Conservation (phyloP, 345 rosid species). For the Hevea brasiliensis region DNA sequence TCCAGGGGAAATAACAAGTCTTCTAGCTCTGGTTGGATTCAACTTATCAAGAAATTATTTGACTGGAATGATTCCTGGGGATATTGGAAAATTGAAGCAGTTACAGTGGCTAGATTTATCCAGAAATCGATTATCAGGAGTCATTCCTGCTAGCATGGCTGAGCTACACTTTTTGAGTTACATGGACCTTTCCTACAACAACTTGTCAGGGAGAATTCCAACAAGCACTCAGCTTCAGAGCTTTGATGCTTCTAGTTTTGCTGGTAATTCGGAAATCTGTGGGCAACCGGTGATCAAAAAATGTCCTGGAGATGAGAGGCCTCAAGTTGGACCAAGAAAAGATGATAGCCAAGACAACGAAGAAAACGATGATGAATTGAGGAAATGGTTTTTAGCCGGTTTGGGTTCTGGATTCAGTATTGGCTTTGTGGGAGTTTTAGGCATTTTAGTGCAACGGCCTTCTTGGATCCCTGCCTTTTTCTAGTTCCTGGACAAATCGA, state of each 20-base stretch:
- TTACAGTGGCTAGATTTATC: constrained; percentile 22
- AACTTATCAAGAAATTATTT: constrained; percentile 23
- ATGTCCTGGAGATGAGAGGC: constrained; percentile 1
- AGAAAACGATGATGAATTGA: not conserved
- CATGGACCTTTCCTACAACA: constrained; percentile 18
- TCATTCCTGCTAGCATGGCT: constrained; percentile 14
- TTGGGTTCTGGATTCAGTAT: constrained; percentile 5
- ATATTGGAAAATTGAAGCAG: constrained; percentile 2
- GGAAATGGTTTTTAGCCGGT: not conserved
- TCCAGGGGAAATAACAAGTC: constrained; percentile 16
- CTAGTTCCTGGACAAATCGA: too few species aligned
- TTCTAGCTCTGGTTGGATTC: constrained; percentile 6
- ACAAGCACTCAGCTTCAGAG: constrained; percentile 17
- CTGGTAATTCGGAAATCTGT: constrained; percentile 1
- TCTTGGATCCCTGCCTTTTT: not conserved
- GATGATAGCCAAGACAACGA: not conserved
- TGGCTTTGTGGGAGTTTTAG: not conserved
- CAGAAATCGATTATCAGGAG: constrained; percentile 11
- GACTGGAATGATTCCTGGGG: constrained; percentile 11
- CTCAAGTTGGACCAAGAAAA: not conserved
- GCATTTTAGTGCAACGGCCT: constrained; percentile 3
- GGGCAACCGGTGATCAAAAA: not conserved
- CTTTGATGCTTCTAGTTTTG: constrained; percentile 9
- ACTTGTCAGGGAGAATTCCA: constrained; percentile 28
- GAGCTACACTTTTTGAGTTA: not conserved